Percentiles rank a stretch among this genome's conserved stretches.
Conservation (phyloP, 2,329 filamentous ascomycete genomes). For the Claviceps fusiformis region DNA sequence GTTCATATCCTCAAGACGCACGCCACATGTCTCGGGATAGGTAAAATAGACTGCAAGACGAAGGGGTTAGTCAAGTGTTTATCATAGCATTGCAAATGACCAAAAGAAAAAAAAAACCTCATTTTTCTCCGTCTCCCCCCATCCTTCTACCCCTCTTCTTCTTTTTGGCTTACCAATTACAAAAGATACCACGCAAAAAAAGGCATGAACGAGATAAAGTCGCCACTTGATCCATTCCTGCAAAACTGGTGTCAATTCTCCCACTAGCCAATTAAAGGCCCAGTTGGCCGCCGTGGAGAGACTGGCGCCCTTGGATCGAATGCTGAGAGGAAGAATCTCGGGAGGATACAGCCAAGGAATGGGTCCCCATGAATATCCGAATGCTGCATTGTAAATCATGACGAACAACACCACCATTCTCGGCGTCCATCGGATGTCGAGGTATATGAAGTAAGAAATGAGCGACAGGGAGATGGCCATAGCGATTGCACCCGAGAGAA, state of each 20-base stretch:
- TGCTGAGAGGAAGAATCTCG: conserved; percentile 94
- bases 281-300: conserved; percentile 93
- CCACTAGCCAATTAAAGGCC: conserved; percentile 97
- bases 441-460: conserved; percentile 91
- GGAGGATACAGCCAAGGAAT: conserved; percentile 97
- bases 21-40: conserved; percentile 92
- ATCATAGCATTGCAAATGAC: neutral
- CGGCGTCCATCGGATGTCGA: conserved; percentile 67
- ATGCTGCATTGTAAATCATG: conserved; percentile 96
- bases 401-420: conserved; percentile 84
- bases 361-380: conserved; percentile 89
- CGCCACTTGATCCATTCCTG: conserved; percentile 91
- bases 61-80: conserved; percentile 6
- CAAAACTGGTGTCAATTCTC: conserved; percentile 84
- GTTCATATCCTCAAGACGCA: conserved; percentile 95
- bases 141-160: neutral
- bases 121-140: too few species aligned
- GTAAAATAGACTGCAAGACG: conserved; percentile 71
- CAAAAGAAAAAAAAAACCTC: neutral
- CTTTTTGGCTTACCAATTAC: conserved; percentile 62
- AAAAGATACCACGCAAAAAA: conserved; percentile 92
- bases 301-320: conserved; percentile 92
- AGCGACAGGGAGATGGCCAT: conserved; percentile 80
- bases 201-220: conserved; percentile 86
- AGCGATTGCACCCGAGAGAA: conserved; percentile 75